Base-by-base conservation (phyloP, 306 rosid genomes). In the Prinsepia uniflora region DNA sequence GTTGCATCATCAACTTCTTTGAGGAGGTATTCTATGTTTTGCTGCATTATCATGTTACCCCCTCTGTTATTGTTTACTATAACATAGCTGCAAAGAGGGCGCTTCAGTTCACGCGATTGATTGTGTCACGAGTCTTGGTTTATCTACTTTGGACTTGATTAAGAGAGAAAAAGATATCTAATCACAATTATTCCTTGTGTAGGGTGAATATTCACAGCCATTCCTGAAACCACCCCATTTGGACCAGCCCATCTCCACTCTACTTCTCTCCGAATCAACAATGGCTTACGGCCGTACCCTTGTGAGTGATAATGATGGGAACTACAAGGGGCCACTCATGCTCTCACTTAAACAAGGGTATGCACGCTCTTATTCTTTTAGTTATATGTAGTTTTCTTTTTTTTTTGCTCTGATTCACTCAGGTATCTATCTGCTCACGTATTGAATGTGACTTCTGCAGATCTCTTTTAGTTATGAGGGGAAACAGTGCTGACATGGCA, bases 161-260 rank as follows among this genome's bases (percentile, higher is more conserved):
- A 6, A 20, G 18, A 17, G 19, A 5, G 63, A 68, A 30, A 66
- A 57, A 62, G 45, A 41, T 34, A 18, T 48, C 9, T 45, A 72
- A 49, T 65, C 24, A 70, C 59, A 42, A n/a, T 9, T 55, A 62
- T 75, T 61, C 74, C 11, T 45, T 68, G 53, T 75, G 72, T 65
- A 91, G 97, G 99, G 87, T 43, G 99, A 95, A 77, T 81, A 86
- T 73, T 91, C 99, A 61, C 99, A 95, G 83, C 99, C 99, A 78
- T 95, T 95, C 86, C 84, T 83, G 73, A 95, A 95, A 81, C 99
- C 99, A 65, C 99, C 99, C 8, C 99, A 95, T 78, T 82, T 95
- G 89, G 99, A 95, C 47, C 99, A 95, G 76, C 99, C 99, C 30
- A 78, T 95, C 70, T 85, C 96, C 71, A 91, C 96, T 75, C 85